Percentiles rank a stretch among this genome's conserved stretches.
These are phyloP conservation scores for Amanita pallidorosea DNA, from an alignment of 768 basidiomycete genomes.

Conservation along the genomic window DNA sequence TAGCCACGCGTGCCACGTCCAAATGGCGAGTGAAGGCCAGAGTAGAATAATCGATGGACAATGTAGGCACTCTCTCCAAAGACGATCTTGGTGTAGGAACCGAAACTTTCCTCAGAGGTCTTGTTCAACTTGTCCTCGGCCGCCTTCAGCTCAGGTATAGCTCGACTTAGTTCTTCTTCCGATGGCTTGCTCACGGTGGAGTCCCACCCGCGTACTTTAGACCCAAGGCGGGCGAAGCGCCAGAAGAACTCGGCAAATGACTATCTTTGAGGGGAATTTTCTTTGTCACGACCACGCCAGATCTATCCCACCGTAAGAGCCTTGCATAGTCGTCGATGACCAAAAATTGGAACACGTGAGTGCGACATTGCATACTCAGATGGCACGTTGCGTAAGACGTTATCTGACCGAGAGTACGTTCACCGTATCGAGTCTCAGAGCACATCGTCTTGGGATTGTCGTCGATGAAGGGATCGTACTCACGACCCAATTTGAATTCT, in stretches of 20 bases:
- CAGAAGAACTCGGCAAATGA: background rate
- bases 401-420: background rate
- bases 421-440: background rate
- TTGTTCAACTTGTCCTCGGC: no score
- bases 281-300: background rate
- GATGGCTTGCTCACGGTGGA: background rate
- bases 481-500: background rate
- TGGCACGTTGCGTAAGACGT: background rate
- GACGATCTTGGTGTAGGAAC: no score
- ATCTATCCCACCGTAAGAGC: background rate
- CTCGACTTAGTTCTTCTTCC: background rate
- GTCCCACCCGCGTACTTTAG: background rate
- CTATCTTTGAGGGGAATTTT: background rate
- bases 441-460: background rate
- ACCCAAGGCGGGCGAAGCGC: background rate
- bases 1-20: background rate
- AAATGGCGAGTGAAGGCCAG: background rate
- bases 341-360: background rate
- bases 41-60: background rate
- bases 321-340: background rate
- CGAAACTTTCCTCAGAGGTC: no score
- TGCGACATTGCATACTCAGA: background rate
- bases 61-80: no score
- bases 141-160: background rate
- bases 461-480: background rate